A percentile compares a stretch with the other conserved stretches of the same genome.
These are phyloP conservation scores for Colletotrichum somersetense DNA, from an alignment of 2,329 filamentous ascomycete genomes.

Conservation along the genomic window DNA sequence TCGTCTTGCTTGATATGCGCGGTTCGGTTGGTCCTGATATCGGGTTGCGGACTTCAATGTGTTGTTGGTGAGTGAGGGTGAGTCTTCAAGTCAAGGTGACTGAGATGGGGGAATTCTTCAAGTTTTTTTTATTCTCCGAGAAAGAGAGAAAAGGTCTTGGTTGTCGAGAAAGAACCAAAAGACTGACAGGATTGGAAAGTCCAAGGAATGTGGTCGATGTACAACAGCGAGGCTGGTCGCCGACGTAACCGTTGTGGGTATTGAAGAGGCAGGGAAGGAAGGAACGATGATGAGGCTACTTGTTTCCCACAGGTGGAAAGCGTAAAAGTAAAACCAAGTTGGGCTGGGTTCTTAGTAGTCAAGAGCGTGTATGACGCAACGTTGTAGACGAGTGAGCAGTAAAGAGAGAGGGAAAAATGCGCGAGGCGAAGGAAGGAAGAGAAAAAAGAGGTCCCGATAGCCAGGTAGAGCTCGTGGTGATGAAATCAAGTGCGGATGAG, in stretches of 20 bases:
- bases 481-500: slow-evolving; percentile 36
- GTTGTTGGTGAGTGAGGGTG: slow-evolving; percentile 36
- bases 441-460: slow-evolving; percentile 25
- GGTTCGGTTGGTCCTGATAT: slow-evolving; percentile 13
- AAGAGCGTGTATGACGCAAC: slow-evolving; percentile 36
- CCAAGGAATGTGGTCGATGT: slow-evolving; percentile 39
- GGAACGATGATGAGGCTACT: slow-evolving; percentile 28
- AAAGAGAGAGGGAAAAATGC: slow-evolving; percentile 11
- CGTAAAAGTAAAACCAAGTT: slow-evolving; percentile 21
- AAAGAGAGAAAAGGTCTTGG: slow-evolving; percentile 3
- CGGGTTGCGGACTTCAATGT: not conserved
- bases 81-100: slow-evolving; percentile 38
- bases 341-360: slow-evolving; percentile 20
- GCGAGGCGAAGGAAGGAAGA: slow-evolving; percentile 22
- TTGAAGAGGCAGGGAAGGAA: slow-evolving; percentile 40
- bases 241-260: slow-evolving; percentile 32
- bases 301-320: slow-evolving; percentile 16
- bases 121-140: slow-evolving; percentile 28
- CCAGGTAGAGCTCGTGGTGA: slow-evolving; percentile 18
- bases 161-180: slow-evolving; percentile 21
- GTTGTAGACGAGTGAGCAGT: slow-evolving; percentile 26
- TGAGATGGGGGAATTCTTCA: slow-evolving; percentile 29
- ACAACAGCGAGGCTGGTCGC: slow-evolving; percentile 38
- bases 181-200: slow-evolving; percentile 26
- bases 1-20: slow-evolving; percentile 24